phyloP scores from a whole-genome alignment of 805 yeast species.

The Saturnispora diversa region DNA sequence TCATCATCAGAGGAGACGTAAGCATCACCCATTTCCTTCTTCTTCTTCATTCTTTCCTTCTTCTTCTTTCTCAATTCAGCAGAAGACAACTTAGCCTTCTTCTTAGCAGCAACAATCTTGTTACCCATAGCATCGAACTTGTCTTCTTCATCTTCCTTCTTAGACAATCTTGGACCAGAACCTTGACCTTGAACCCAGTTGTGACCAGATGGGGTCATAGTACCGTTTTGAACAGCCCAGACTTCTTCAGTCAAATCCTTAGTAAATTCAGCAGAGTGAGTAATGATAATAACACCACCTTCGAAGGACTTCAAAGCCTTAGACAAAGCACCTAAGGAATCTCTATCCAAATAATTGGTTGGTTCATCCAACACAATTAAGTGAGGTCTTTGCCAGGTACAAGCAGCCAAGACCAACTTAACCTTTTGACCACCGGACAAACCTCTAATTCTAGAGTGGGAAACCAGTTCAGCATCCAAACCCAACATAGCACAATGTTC shows the following conservation, averaged over 20 bases:
- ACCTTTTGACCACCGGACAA: slow-evolving; percentile 99
- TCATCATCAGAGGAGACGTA: slow-evolving; percentile 92
- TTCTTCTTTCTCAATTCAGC: slow-evolving; percentile 99
- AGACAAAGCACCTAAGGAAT: slow-evolving; percentile 98
- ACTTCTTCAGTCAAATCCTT: slow-evolving; percentile 99
- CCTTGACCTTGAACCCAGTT: slow-evolving; percentile 99
- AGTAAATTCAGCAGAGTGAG: slow-evolving; percentile 99
- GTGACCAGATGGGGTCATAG: slow-evolving; percentile 99
- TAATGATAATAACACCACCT: slow-evolving; percentile 99
- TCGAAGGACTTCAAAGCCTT: slow-evolving; percentile 97
- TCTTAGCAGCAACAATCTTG: slow-evolving; percentile 94
- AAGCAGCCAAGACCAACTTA: slow-evolving; percentile 98
- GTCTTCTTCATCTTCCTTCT: slow-evolving; percentile 93
- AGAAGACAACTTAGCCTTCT: slow-evolving; percentile 95
- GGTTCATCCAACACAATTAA: slow-evolving; percentile 99
- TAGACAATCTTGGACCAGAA: slow-evolving; percentile 97
- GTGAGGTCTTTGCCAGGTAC: slow-evolving; percentile 99
- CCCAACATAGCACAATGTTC: slow-evolving; percentile 98
- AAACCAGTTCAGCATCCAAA: slow-evolving; percentile 96
- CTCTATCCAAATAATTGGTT: slow-evolving; percentile 98
- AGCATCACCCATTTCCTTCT: slow-evolving; percentile 99
- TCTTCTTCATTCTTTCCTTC: slow-evolving; percentile 99
- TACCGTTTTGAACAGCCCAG: slow-evolving; percentile 98
- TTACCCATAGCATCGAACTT: slow-evolving; percentile 99
- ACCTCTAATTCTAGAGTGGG: slow-evolving; percentile 99